phyloP scores from a whole-genome alignment of 2,329 filamentous ascomycete genomes.

The Tetracladium maxilliforme region DNA sequence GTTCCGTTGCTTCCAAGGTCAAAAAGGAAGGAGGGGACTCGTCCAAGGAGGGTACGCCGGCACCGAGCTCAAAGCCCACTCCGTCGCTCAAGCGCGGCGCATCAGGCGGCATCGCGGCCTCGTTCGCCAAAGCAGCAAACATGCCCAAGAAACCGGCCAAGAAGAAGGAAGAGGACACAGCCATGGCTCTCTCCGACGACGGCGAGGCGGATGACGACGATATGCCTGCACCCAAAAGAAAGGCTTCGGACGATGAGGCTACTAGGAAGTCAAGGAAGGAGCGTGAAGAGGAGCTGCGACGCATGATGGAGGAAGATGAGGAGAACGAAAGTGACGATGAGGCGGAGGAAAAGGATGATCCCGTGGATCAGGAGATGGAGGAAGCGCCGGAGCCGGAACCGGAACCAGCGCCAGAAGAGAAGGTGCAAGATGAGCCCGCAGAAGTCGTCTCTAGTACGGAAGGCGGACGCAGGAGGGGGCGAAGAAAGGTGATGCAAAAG shows the following conservation, averaged over 20 bases:
- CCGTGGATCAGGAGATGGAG: constrained; percentile 20
- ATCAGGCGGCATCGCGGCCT: constrained; percentile 56
- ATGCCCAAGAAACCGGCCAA: too few species aligned
- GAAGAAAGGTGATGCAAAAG: constrained; percentile 74
- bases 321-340: constrained; percentile 29
- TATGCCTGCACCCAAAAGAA: constrained; percentile 22
- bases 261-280: constrained; percentile 36
- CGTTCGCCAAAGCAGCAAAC: constrained; percentile 63
- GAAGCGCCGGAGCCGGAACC: constrained; percentile 18
- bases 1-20: too few species aligned
- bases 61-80: constrained; percentile 4
- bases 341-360: constrained; percentile 35
- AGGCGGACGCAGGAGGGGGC: constrained; percentile 59
- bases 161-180: constrained; percentile 22
- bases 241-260: constrained; percentile 13
- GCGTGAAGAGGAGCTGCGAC: constrained; percentile 47
- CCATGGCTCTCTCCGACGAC: constrained; percentile 31
- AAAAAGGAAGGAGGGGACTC: constrained; percentile 6
- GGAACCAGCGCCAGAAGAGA: constrained; percentile 20
- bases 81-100: constrained; percentile 40
- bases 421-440: constrained; percentile 27
- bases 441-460: constrained; percentile 35
- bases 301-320: constrained; percentile 68
- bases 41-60: constrained; percentile 11
- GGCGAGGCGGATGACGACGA: constrained; percentile 38